phyloP scores from a whole-genome alignment of 2,329 filamentous ascomycete species.

The Paecilomyces niveus region DNA sequence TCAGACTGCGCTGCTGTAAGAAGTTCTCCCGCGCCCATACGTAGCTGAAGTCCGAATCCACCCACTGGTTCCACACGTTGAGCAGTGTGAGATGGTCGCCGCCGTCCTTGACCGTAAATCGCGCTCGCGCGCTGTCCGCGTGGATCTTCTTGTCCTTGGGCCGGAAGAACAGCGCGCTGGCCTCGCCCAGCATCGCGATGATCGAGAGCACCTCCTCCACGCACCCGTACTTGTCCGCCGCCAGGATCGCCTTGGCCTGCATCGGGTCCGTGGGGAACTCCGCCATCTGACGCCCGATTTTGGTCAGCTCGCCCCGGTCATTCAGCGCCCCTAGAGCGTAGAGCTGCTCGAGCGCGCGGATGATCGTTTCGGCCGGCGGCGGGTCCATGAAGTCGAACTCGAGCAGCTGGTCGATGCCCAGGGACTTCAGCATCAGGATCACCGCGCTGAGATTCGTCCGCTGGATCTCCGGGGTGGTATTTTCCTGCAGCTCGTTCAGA shows the following conservation, averaged over 20 bases:
- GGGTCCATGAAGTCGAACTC: slow-evolving; percentile 97
- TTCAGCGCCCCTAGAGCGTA: slow-evolving; percentile 88
- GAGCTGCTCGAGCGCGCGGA: slow-evolving; percentile 79
- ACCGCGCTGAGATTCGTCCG: slow-evolving; percentile 79
- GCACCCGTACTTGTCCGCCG: slow-evolving; percentile 83
- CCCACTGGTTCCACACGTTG: slow-evolving; percentile 94
- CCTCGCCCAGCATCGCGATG: slow-evolving; percentile 88
- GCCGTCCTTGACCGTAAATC: slow-evolving; percentile 84
- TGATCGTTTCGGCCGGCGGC: slow-evolving; percentile 81
- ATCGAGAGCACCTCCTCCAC: slow-evolving; percentile 89
- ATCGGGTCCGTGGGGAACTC: slow-evolving; percentile 92
- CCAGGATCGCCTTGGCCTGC: slow-evolving; percentile 81
- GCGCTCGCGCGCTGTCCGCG: slow-evolving; percentile 79
- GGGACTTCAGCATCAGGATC: slow-evolving; percentile 76
- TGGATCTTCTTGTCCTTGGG: slow-evolving; percentile 97
- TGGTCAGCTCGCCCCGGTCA: slow-evolving; percentile 80
- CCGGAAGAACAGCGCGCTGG: slow-evolving; percentile 82
- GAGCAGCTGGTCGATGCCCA: slow-evolving; percentile 87
- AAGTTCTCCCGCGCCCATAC: slow-evolving; percentile 93
- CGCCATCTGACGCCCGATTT: slow-evolving; percentile 86
- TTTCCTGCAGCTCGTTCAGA: slow-evolving; percentile 90
- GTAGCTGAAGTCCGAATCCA: slow-evolving; percentile 79
- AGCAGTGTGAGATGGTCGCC: slow-evolving; percentile 84
- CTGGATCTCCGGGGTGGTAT: slow-evolving; percentile 87
- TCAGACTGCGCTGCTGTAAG: slow-evolving; percentile 82